These are phyloP conservation scores for Paramecium caudatum DNA, from an alignment of 73 alveolate species.

Conservation along the genomic window DNA sequence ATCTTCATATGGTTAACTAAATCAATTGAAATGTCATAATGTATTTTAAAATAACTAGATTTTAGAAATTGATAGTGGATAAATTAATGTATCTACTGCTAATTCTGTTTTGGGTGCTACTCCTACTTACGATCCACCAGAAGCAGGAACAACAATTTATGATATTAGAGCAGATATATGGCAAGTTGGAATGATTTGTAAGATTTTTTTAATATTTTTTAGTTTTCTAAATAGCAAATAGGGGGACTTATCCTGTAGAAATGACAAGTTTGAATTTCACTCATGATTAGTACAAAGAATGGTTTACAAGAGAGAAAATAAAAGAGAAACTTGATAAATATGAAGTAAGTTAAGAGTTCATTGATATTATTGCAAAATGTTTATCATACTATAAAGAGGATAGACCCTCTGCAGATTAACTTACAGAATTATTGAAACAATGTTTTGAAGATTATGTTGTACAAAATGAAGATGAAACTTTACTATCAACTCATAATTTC, in stretches of 20 bases:
- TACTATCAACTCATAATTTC: conserved; percentile 24
- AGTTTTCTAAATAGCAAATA: conserved; percentile 16
- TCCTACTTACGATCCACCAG: conserved; percentile 63
- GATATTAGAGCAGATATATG: conserved; percentile 45
- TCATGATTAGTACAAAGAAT: neutral
- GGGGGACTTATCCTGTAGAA: neutral
- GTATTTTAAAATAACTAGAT: neutral
- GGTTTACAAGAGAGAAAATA: conserved; percentile 1
- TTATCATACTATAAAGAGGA: conserved; percentile 11
- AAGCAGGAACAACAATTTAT: neutral
- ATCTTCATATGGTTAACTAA: conserved; percentile 8
- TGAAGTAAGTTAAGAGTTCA: neutral
- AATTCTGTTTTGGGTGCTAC: conserved; percentile 49
- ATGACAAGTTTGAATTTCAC: neutral
- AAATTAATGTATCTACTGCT: neutral
- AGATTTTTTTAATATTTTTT: neutral
- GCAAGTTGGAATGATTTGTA: conserved; percentile 43
- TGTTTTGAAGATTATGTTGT: neutral
- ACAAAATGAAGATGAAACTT: neutral
- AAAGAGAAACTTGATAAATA: neutral
- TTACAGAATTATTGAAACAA: neutral
- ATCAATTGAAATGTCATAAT: neutral
- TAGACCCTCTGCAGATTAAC: neutral
- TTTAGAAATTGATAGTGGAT: neutral
- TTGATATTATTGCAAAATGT: conserved; percentile 29